phyloP scores from a whole-genome alignment of 495 filamentous ascomycete genomes.

The Xylaria palmicola region DNA sequence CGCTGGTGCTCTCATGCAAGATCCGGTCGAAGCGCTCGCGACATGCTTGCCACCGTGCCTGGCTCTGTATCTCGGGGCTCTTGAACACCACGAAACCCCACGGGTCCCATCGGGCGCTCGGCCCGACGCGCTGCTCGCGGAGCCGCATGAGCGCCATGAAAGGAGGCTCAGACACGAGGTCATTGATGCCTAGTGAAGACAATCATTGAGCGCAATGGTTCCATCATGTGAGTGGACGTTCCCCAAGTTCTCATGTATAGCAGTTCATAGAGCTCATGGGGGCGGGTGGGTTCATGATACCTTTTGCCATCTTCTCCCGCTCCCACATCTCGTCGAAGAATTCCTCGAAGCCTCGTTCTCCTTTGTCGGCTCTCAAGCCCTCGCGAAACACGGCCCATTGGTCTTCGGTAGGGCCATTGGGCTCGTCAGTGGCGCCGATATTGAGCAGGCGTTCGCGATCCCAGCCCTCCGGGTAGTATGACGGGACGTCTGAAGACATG shows the following conservation, averaged over 20 bases:
- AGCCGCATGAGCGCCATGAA: constrained; percentile 2
- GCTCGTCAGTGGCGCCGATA: background rate
- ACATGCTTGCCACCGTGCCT: background rate
- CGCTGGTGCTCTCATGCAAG: background rate
- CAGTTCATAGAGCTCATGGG: background rate
- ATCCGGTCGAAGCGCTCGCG: background rate
- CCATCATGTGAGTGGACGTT: background rate
- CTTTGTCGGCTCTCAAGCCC: constrained; percentile 3
- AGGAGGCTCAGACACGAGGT: background rate
- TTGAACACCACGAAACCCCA: constrained; percentile 12
- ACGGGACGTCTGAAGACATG: background rate
- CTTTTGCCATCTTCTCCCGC: background rate
- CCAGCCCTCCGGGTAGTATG: constrained; percentile 9
- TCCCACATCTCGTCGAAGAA: constrained; percentile 4
- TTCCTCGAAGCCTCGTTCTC: background rate
- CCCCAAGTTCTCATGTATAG: background rate
- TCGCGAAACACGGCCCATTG: background rate
- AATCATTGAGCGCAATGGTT: background rate
- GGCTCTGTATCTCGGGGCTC: background rate
- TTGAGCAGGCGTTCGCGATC: constrained; percentile 5
- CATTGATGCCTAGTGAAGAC: background rate
- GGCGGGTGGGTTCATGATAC: background rate
- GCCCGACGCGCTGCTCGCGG: background rate
- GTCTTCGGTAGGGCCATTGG: background rate
- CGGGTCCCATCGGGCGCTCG: background rate